A percentile compares a stretch with the other conserved stretches of the same genome.
phyloP scores from a whole-genome alignment of 768 basidiomycete species.

The Dacryopinax spathularia region DNA sequence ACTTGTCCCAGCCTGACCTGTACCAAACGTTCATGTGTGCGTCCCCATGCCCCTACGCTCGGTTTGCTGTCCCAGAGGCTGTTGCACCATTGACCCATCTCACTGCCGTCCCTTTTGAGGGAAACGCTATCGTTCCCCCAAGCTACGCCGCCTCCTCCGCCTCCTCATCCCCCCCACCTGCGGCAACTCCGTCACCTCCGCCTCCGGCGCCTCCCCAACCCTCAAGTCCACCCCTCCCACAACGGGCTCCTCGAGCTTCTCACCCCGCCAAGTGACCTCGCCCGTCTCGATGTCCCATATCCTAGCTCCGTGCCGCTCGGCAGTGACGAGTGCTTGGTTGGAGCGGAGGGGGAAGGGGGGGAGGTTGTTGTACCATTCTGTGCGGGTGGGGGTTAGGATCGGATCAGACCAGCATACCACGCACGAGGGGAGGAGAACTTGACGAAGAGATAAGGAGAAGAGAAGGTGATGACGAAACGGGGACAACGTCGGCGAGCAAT shows the following conservation, averaged over 20 bases:
- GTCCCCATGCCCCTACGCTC: too few species aligned
- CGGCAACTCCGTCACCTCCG: background rate
- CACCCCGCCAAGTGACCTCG: background rate
- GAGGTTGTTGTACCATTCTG: constrained; percentile 4
- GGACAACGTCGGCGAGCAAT: background rate
- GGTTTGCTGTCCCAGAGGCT: too few species aligned
- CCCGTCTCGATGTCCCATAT: constrained; percentile 1
- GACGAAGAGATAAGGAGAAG: background rate
- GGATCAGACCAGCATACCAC: background rate
- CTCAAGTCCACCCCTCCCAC: background rate
- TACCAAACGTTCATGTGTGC: too few species aligned
- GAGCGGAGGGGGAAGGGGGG: background rate
- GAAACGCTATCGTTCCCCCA: too few species aligned
- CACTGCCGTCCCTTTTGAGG: too few species aligned
- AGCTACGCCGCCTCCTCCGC: too few species aligned
- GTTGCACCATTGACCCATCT: too few species aligned
- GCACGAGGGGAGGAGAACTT: background rate
- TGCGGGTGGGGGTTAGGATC: background rate
- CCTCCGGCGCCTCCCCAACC: background rate
- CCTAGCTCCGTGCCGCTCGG: background rate
- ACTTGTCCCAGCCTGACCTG: too few species aligned
- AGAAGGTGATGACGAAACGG: background rate
- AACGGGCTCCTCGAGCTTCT: background rate
- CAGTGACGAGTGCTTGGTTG: background rate
- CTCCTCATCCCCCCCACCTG: too few species aligned